A percentile compares a stretch with the other conserved stretches of the same genome.
Conservation (phyloP, 352 stramenopile genomes). For the Phytophthora pini region DNA sequence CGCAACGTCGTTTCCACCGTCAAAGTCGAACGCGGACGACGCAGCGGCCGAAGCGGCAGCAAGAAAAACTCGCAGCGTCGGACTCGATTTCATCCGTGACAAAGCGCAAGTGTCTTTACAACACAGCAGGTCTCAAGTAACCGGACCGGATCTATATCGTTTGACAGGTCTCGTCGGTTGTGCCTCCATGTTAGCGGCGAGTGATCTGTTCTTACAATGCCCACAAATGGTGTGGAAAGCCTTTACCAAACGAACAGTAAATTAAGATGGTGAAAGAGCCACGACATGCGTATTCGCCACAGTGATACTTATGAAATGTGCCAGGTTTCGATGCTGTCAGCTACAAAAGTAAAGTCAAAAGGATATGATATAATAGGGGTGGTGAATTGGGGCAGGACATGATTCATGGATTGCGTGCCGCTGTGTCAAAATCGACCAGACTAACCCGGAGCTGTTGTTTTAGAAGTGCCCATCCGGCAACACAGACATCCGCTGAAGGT, state of each 20-base stretch:
- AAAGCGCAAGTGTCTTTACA: constrained; percentile 10
- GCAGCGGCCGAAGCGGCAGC: constrained; percentile 8
- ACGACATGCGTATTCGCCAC: too few relatives aligned
- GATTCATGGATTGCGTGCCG: too few relatives aligned
- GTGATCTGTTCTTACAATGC: neutral
- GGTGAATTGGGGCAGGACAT: too few relatives aligned
- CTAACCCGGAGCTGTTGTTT: too few relatives aligned
- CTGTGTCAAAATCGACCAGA: too few relatives aligned
- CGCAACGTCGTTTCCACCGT: constrained; percentile 6
- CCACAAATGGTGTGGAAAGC: constrained; percentile 1
- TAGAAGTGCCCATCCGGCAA: too few relatives aligned
- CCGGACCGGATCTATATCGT: neutral
- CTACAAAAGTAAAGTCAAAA: too few relatives aligned
- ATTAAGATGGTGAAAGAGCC: neutral
- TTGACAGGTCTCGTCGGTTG: too few relatives aligned
- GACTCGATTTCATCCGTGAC: constrained; percentile 12
- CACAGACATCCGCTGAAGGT: too few relatives aligned
- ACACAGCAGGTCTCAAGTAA: neutral
- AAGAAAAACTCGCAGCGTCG: neutral
- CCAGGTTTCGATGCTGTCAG: too few relatives aligned
- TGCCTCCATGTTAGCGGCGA: neutral
- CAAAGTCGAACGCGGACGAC: constrained; percentile 21
- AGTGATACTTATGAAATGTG: too few relatives aligned
- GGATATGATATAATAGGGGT: too few relatives aligned
- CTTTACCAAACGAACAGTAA: constrained; percentile 15